Evolutionary conservation across 305 asterid genomes (phyloP).

Genomic region (Fraxinus albicans): DNA sequence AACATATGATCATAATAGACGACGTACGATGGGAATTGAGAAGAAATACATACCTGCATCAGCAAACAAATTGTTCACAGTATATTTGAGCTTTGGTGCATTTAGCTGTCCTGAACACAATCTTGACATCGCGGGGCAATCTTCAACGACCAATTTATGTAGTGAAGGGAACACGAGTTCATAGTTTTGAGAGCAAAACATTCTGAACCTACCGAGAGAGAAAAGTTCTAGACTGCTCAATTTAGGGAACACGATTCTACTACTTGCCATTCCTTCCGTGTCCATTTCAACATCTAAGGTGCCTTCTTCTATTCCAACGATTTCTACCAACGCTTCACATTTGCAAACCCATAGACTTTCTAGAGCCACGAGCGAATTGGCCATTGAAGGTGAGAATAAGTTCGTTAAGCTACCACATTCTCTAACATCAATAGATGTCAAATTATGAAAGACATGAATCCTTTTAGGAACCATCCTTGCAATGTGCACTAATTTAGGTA

Average conservation of each 20-base stretch:
- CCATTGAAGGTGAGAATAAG: constrained; percentile 11
- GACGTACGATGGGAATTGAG: background rate
- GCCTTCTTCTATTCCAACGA: background rate
- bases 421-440: background rate
- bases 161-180: background rate
- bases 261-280: background rate
- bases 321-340: background rate
- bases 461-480: constrained; percentile 5
- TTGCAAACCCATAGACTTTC: background rate
- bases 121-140: background rate
- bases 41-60: background rate
- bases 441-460: constrained; percentile 1
- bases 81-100: background rate
- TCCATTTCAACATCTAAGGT: background rate
- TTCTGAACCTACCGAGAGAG: background rate
- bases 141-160: background rate
- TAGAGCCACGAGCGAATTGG: constrained; percentile 6
- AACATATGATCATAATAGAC: too few species aligned
- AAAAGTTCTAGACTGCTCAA: background rate
- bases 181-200: background rate
- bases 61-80: background rate
- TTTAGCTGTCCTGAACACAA: background rate
- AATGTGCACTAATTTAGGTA: constrained; percentile 6
- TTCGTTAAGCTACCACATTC: background rate
- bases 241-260: background rate